Base-by-base conservation (phyloP, 176 grass and related monocot species). In the Ampelocalamus luodianensis region DNA sequence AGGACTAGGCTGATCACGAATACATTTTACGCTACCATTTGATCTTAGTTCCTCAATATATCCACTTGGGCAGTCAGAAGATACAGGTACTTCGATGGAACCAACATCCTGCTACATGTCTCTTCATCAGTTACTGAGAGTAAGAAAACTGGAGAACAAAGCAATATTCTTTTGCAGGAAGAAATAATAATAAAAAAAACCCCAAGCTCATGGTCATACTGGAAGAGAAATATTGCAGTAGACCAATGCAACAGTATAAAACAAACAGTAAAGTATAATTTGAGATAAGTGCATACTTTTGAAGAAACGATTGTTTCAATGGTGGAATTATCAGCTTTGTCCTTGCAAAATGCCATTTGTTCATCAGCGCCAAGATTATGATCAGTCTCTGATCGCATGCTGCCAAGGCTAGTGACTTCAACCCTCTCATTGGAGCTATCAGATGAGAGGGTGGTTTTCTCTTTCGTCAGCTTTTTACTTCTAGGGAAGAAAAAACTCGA, bases 401-500 rank as follows among this genome's bases (percentile, higher is more conserved):
- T 49, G 23, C 78, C 85, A 40, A 85, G 27, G 78, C 55, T 82
- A 64, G 68, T 86, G 60, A 67, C 43, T 62, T 68, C 65, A 62
- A 81, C 18, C 5, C 46, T 86, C 54, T 79, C 79, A 24, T 70
- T 38, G 56, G 56, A 77, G n/a, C 50, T 71, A 85, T 76, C 79
- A 82, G 68, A 84, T 43, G 88, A 81, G 62, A 79, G 45, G 74
- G 15, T 68, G 43, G 65, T 54, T 87, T 92, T 91, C 69, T 92
- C 90, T 92, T 91, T 87, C 77, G 78, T 58, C 15, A 65, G 46
- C 20, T 56, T 98, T 79, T 90, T 98, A 85, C 64, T 90, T 78
- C 72, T 94, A 55, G 80, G 77, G 74, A 96, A 96, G 88, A 99
- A 96, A 89, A 98, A 92, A 76, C 62, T 95, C 13, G 95, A 98